phyloP scores from a whole-genome alignment of 2,329 filamentous ascomycete genomes.

The Aspergillus thermomutatus region DNA sequence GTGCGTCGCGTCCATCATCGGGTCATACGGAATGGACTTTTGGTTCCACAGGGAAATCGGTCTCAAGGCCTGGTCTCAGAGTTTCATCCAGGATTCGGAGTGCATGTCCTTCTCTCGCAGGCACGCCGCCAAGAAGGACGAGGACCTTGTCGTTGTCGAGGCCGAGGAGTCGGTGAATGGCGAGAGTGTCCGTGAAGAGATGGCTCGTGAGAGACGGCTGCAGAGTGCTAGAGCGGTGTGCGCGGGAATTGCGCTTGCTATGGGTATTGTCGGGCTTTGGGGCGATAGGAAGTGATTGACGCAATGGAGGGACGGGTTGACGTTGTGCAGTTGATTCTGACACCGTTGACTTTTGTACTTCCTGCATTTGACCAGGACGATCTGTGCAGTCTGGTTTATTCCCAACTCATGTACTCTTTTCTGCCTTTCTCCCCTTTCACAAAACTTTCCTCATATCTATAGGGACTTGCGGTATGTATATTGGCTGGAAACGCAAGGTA shows the following conservation, averaged over 20 bases:
- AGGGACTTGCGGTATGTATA: neutral
- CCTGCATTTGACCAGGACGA: neutral
- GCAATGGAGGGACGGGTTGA: no score
- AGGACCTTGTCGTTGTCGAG: constrained; percentile 38
- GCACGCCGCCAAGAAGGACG: constrained; percentile 27
- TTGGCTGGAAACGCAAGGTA: neutral
- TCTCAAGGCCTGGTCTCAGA: constrained; percentile 32
- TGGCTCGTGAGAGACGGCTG: constrained; percentile 41
- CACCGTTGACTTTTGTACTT: no score
- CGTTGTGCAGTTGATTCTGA: neutral
- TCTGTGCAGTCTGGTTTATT: neutral
- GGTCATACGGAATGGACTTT: constrained; percentile 58
- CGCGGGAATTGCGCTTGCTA: constrained; percentile 41
- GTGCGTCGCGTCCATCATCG: constrained; percentile 55
- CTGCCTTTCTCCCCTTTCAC: neutral
- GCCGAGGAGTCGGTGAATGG: constrained; percentile 43
- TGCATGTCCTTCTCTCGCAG: constrained; percentile 13
- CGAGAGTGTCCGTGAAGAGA: constrained; percentile 43
- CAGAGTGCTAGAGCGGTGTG: constrained; percentile 38
- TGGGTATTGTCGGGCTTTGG: constrained; percentile 49
- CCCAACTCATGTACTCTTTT: neutral
- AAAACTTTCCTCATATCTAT: neutral
- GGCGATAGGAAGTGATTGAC: constrained; percentile 33
- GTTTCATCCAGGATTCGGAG: constrained; percentile 44
- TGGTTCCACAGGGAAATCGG: constrained; percentile 68